phyloP scores from a whole-genome alignment of 352 stramenopile genomes.

The Globisporangium radiosum region DNA sequence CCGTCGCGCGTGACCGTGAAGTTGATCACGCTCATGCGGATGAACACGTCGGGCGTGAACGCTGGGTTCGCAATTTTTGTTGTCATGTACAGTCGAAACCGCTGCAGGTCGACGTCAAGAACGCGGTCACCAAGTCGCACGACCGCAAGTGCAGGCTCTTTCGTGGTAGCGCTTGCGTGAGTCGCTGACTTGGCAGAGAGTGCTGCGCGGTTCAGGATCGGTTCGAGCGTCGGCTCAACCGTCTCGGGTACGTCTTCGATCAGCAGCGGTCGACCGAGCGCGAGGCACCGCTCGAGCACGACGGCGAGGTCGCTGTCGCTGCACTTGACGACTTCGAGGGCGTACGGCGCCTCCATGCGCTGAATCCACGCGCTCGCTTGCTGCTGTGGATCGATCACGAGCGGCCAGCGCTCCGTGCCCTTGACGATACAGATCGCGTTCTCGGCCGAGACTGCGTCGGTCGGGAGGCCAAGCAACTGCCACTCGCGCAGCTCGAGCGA shows the following conservation, averaged over 20 bases:
- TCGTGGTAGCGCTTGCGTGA: conserved; percentile 1
- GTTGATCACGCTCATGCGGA: conserved; percentile 91
- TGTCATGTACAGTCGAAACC: conserved; percentile 88
- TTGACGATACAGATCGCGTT: conserved; percentile 89
- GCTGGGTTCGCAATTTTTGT: conserved; percentile 90
- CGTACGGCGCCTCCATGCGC: conserved; percentile 60
- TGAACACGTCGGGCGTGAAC: conserved; percentile 89
- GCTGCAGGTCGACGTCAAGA: conserved; percentile 57
- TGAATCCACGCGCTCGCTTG: conserved; percentile 92
- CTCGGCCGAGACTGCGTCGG: conserved; percentile 83
- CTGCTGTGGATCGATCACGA: conserved; percentile 93
- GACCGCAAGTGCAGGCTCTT: not conserved
- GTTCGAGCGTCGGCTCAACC: conserved; percentile 49
- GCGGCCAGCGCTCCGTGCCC: conserved; percentile 81
- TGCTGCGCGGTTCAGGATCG: conserved; percentile 23
- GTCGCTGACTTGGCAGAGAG: conserved; percentile 1
- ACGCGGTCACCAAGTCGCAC: conserved; percentile 73
- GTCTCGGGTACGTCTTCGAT: conserved; percentile 51
- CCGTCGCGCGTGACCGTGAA: conserved; percentile 90
- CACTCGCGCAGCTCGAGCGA: conserved; percentile 80
- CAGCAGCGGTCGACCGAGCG: conserved; percentile 35
- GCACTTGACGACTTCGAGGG: conserved; percentile 70
- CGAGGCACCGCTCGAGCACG: conserved; percentile 33
- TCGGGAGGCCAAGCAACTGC: conserved; percentile 85
- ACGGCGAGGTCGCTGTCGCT: conserved; percentile 34